Evolutionary conservation across 2,329 filamentous ascomycete species (phyloP).

Genomic region (Pseudogymnoascus sp.): DNA sequence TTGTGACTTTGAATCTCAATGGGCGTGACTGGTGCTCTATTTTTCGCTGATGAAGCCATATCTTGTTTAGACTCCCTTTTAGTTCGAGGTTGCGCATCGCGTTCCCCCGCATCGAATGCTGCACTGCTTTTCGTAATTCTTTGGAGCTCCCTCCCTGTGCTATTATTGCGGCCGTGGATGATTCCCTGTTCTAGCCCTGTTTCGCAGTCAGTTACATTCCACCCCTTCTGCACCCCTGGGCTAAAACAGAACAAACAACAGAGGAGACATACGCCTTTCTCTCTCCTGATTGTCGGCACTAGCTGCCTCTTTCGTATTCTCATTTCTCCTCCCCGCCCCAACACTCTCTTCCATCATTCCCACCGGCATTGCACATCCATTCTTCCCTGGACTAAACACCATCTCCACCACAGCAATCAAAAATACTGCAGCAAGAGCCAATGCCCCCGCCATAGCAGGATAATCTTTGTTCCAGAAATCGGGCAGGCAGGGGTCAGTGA

Average conservation of each 20-base stretch:
- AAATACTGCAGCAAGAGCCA: slow-evolving; percentile 37
- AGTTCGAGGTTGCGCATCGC: slow-evolving; percentile 51
- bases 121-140: slow-evolving; percentile 42
- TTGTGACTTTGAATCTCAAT: slow-evolving; percentile 40
- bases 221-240: not conserved
- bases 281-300: not conserved
- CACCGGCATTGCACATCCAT: slow-evolving; percentile 10
- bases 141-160: slow-evolving; percentile 16
- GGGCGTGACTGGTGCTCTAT: slow-evolving; percentile 15
- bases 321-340: not conserved
- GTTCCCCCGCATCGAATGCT: slow-evolving; percentile 58
- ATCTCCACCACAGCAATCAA: slow-evolving; percentile 45
- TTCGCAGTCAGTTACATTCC: not conserved
- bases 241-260: not conserved
- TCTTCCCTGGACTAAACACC: slow-evolving; percentile 37
- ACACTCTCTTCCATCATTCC: not conserved
- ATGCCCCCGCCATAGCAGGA: slow-evolving; percentile 40
- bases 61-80: slow-evolving; percentile 36
- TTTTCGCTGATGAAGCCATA: slow-evolving; percentile 20
- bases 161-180: not conserved
- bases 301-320: not conserved
- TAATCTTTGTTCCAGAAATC: slow-evolving; percentile 38
- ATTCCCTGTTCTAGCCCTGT: not conserved
- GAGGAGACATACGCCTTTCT: not conserved
- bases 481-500: slow-evolving; percentile 55